Evolutionary conservation across 2,329 filamentous ascomycete species (phyloP), one percentile per base, ranked within the genome.

Genomic region (Ophiostoma novo-ulmi): DNA sequence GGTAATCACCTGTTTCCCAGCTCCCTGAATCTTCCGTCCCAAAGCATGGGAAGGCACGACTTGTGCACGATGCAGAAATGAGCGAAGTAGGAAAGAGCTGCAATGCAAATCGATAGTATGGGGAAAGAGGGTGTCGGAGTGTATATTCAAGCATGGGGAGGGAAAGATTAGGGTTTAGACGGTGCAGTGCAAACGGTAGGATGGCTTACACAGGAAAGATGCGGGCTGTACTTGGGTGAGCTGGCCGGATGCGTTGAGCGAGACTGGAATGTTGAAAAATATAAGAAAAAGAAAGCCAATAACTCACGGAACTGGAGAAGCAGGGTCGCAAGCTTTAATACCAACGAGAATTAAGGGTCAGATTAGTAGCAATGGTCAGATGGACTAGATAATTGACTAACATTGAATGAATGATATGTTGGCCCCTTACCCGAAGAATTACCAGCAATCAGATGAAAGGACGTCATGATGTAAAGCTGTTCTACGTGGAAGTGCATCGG

Each of bases 61-160:
- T 61, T 61, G 55, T 35, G 55, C 22, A 61, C 22, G 55, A 61
- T 61, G 26, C 52, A 58, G 22, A 58, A 55, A 44, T 20, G 44
- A 48, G 44, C 44, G 44, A 48, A 48, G 20, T 48, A 48, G 52
- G 22, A 58, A 58, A 58, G 52, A 58, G 10, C 8, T 22, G 52
- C 52, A 7, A 26, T 26, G n/a, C 52, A 13, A 55, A 58, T 58
- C 52, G 44, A 48, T 58, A n/a, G 26, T 26, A 58, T 26, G 55
- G 55, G 22, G 13, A 35, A 61, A 35, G 55, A 35, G 55, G 26
- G 26, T 48, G 14, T 17, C 41, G 17, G 13, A 55, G 26, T 26
- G 8, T 1, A 55, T 4, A 5, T 55, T 3, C 20, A n/a, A 22
- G n/a, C 48, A 26, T 6, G 52, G 52, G 52, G 10, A 58, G 22